Conservation (phyloP, 371 early-diverging fungal genomes). For the Mucor racemosus region DNA sequence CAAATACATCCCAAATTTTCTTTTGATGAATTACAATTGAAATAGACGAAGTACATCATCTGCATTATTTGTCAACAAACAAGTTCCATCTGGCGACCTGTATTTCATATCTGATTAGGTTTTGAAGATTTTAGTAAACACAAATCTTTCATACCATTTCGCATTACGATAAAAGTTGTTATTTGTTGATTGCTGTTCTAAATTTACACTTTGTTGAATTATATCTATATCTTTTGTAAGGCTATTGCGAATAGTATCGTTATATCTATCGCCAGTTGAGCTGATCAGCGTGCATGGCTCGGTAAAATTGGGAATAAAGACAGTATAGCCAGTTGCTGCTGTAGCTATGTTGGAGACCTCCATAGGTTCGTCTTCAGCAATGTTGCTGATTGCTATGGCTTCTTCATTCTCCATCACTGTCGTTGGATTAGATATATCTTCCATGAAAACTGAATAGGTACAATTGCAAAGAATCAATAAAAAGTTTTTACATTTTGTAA, state of each 20-base stretch:
- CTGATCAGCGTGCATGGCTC: conserved; percentile 23
- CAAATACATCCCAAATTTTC: no score
- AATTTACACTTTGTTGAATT: conserved; percentile 25
- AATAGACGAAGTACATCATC: conserved; percentile 65
- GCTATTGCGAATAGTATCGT: conserved; percentile 23
- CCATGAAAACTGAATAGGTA: not conserved
- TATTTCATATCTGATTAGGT: not conserved
- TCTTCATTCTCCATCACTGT: not conserved
- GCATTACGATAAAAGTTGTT: conserved; percentile 44
- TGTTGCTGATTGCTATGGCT: not conserved
- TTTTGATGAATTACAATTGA: conserved; percentile 42
- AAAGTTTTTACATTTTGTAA: not conserved
- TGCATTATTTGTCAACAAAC: conserved; percentile 63
- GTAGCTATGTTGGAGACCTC: not conserved
- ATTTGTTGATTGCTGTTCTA: conserved; percentile 13
- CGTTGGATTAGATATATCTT: not conserved
- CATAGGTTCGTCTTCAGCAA: not conserved
- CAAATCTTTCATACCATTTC: conserved; percentile 35
- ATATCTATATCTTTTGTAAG: conserved; percentile 21
- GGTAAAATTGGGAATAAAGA: conserved; percentile 30
- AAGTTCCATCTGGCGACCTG: conserved; percentile 75
- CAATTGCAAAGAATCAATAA: not conserved
- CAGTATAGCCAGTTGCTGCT: conserved; percentile 2
- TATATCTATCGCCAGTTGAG: conserved; percentile 34
- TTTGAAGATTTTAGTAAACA: not conserved